A percentile compares a stretch with the other conserved stretches of the same genome.
Conservation (phyloP, 169 alveolate species). For the Prorocentrum cordatum region DNA sequence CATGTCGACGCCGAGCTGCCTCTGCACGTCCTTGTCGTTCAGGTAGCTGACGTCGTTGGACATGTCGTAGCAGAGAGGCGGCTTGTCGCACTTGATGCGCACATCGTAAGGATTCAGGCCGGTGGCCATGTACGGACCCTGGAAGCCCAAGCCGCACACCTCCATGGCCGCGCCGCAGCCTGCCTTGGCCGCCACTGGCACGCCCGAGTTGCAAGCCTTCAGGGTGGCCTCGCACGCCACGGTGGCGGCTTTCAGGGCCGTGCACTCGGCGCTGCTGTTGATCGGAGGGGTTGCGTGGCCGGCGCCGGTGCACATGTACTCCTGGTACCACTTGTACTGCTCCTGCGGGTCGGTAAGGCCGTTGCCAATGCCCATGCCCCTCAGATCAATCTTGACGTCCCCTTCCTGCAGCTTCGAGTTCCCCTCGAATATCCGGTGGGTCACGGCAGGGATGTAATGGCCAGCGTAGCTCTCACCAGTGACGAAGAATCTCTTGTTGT, state of each 20-base stretch:
- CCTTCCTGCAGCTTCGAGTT: not conserved
- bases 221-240: conserved; percentile 73
- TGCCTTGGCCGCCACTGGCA: no score
- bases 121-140: no score
- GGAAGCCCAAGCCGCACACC: no score
- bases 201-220: conserved; percentile 75
- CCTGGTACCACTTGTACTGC: conserved; percentile 77
- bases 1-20: conserved; percentile 72
- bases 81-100: conserved; percentile 76
- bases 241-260: conserved; percentile 70
- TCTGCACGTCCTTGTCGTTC: conserved; percentile 47
- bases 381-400: conserved; percentile 22
- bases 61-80: conserved; percentile 79
- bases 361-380: conserved; percentile 81
- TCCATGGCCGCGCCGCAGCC: no score
- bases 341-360: conserved; percentile 78
- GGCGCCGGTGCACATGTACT: no score
- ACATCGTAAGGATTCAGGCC: conserved; percentile 77
- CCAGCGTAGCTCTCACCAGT: conserved; percentile 86
- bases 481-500: conserved; percentile 75
- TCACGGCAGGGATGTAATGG: conserved; percentile 39
- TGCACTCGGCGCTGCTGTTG: no score
- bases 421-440: not conserved
- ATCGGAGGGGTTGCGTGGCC: no score
- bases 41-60: conserved; percentile 44